phyloP scores from a whole-genome alignment of 176 grass and related monocot genomes.

The Chrysopogon serrulatus region DNA sequence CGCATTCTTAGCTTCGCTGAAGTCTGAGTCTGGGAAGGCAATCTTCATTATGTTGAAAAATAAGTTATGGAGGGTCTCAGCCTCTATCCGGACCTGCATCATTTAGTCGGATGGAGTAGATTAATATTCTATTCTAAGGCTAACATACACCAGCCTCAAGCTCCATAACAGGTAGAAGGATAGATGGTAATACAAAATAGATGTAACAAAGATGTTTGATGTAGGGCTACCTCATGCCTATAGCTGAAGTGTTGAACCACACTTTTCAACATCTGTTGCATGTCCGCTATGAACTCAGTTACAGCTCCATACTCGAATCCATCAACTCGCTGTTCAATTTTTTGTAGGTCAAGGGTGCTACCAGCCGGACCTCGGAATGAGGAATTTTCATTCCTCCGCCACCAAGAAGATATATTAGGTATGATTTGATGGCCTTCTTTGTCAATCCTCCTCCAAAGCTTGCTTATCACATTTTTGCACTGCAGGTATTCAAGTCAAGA shows the following conservation, averaged over 20 bases:
- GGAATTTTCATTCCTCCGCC: slow-evolving; percentile 82
- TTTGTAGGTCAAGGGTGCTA: slow-evolving; percentile 68
- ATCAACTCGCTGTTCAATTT: slow-evolving; percentile 87
- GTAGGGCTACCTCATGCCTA: slow-evolving; percentile 52
- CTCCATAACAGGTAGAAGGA: neutral
- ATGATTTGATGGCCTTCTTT: slow-evolving; percentile 89
- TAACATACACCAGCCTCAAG: neutral
- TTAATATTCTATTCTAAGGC: neutral
- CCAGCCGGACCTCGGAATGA: slow-evolving; percentile 47
- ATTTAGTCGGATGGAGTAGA: neutral
- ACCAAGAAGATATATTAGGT: slow-evolving; percentile 85
- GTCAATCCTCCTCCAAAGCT: slow-evolving; percentile 89
- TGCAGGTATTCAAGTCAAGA: slow-evolving; percentile 32
- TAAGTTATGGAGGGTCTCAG: slow-evolving; percentile 69
- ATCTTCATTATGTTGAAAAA: slow-evolving; percentile 99
- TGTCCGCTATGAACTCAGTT: slow-evolving; percentile 78
- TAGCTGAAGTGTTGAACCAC: slow-evolving; percentile 77
- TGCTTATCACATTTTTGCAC: slow-evolving; percentile 99
- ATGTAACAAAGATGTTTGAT: neutral
- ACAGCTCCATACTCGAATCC: slow-evolving; percentile 70
- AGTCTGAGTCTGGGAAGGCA: slow-evolving; percentile 95
- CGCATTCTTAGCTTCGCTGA: slow-evolving; percentile 56
- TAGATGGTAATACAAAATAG: neutral
- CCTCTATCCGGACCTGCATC: slow-evolving; percentile 72
- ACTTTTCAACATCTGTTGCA: slow-evolving; percentile 89